A percentile compares a stretch with the other conserved stretches of the same genome.
Evolutionary conservation across 306 rosid species (phyloP).

Genomic region (Argentina anserina): DNA sequence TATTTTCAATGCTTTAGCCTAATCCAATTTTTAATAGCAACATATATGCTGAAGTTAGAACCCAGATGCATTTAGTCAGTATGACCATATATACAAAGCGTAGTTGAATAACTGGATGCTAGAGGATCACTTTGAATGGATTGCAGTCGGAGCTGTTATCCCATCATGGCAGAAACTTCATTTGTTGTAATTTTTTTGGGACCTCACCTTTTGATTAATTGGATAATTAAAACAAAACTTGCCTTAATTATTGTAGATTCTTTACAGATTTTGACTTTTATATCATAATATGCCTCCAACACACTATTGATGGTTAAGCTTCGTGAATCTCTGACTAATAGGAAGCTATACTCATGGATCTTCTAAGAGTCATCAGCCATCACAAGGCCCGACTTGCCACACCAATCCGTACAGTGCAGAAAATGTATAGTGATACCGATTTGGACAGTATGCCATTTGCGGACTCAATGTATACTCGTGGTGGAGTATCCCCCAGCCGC

Average conservation of each 20-base stretch:
- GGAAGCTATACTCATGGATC: constrained; percentile 90
- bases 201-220: neutral
- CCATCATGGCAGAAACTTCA: neutral
- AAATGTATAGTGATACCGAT: constrained; percentile 61
- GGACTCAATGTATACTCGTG: constrained; percentile 47
- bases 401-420: constrained; percentile 90
- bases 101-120: neutral
- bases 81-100: neutral
- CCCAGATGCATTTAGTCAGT: neutral
- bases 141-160: neutral
- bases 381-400: constrained; percentile 96
- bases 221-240: neutral
- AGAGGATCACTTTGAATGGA: neutral
- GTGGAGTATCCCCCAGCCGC: constrained; percentile 52
- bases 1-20: neutral
- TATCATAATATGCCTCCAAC: neutral
- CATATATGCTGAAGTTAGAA: neutral
- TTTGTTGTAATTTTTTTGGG: neutral
- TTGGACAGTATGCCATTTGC: constrained; percentile 64
- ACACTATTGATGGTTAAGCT: constrained; percentile 22
- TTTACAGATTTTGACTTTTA: neutral
- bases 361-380: constrained; percentile 92
- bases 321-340: constrained; percentile 25
- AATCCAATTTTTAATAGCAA: neutral
- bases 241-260: neutral